Conservation (phyloP, 176 grass and related monocot species). For the Themeda triandra region DNA sequence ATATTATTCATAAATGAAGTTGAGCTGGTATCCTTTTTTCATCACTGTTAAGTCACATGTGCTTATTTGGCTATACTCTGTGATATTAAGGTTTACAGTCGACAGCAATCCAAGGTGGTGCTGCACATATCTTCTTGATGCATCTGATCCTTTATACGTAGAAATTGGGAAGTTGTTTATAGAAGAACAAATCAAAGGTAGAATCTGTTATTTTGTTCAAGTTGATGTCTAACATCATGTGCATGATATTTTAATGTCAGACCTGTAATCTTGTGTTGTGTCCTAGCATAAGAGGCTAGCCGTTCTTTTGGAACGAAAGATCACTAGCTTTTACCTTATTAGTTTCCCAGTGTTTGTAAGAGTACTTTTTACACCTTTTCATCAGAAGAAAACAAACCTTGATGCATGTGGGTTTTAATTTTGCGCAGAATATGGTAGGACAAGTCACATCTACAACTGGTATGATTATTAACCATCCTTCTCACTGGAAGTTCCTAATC, state of each 20-base stretch:
- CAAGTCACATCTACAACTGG: slow-evolving; percentile 85
- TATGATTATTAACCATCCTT: slow-evolving; percentile 31
- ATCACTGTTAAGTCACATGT: neutral
- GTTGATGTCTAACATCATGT: neutral
- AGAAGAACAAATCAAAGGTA: slow-evolving; percentile 73
- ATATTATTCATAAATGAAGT: slow-evolving; percentile 20
- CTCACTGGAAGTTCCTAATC: neutral
- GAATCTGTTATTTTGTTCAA: neutral
- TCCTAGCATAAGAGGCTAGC: neutral
- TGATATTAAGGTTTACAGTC: slow-evolving; percentile 68
- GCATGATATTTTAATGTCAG: neutral
- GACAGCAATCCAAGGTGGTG: slow-evolving; percentile 74
- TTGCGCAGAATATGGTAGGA: slow-evolving; percentile 70
- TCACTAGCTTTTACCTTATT: neutral
- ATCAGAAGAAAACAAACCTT: slow-evolving; percentile 27
- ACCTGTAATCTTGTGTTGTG: neutral
- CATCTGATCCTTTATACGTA: slow-evolving; percentile 70
- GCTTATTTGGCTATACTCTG: slow-evolving; percentile 28
- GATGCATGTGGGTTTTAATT: slow-evolving; percentile 6
- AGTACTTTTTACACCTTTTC: neutral
- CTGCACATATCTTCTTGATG: slow-evolving; percentile 84
- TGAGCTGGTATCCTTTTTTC: neutral
- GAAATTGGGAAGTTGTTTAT: slow-evolving; percentile 74
- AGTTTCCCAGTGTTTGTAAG: neutral
- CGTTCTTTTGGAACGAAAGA: neutral